Base-by-base conservation (phyloP, 345 rosid genomes). In the Trapa incisa region DNA sequence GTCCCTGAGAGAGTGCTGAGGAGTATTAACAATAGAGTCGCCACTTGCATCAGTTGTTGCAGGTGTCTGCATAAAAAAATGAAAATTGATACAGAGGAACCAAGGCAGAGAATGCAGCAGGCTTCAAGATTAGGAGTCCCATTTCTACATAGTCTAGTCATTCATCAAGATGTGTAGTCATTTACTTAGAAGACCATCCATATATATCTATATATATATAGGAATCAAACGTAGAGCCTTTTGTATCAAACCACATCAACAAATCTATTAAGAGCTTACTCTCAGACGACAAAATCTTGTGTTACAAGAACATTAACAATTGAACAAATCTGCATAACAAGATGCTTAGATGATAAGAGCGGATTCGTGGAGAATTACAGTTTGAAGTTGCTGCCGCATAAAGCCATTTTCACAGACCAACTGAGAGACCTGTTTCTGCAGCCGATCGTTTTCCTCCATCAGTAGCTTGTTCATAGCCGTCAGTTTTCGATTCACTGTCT, bases 361-460 rank as follows among this genome's bases (percentile, higher is more conserved):
- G 10, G 2, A 4, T 54, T n/a, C 35, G 6, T 22, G 35, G 38
- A 38, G 63, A 37, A 58, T 58, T 72, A 94, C 93, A 39, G 89
- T 83, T 4, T 89, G 98, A 69, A 93, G 71, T 60, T 95, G 98
- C 68, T 95, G 98, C 76, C 85, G 82, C 87, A 89, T 89, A 75
- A 77, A 85, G 42, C 96, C 93, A 75, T 95, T 95, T 73, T 95
- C 98, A 52, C 88, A 84, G 56, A 95, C 98, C 69, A 95, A 79
- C 78, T 95, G 99, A 22, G 99, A 95, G 62, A 95, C 99, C 79
- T 95, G 99, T 68, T 95, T 95, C 81, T 95, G 98, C 72, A 95
- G 77, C 7, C 99, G 88, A 73, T 95, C 99, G 71, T 95, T 95
- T 84, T 95, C 98, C 77, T 95, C 99, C 99, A 95, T 91, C 74